Conservation (phyloP, 176 grass and related monocot genomes). For the Secale cereale region DNA sequence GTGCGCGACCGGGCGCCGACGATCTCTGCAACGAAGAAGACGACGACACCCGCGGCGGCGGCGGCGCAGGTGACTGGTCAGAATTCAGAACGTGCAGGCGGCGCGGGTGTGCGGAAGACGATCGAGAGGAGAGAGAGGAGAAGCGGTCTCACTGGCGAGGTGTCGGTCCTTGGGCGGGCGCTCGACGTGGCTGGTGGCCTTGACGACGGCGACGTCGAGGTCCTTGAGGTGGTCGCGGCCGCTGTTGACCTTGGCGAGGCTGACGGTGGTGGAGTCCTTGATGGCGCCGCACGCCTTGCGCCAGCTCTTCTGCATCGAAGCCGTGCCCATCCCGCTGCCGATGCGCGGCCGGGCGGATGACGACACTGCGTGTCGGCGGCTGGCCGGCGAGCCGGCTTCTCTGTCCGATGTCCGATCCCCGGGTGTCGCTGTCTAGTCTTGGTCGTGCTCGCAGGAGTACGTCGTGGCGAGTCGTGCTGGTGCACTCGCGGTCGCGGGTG, state of each 20-base stretch:
- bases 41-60: neutral
- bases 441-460: neutral
- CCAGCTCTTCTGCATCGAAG: slow-evolving; percentile 63
- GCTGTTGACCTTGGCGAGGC: slow-evolving; percentile 78
- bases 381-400: neutral
- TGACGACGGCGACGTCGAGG: slow-evolving; percentile 89
- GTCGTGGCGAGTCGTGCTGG: slow-evolving; percentile 3
- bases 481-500: neutral
- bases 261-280: slow-evolving; percentile 91
- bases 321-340: slow-evolving; percentile 8
- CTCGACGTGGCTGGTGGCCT: slow-evolving; percentile 91
- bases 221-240: slow-evolving; percentile 71
- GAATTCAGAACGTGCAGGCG: neutral
- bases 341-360: no score
- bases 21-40: slow-evolving; percentile 39
- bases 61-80: neutral
- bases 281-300: slow-evolving; percentile 90
- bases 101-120: neutral
- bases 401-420: neutral
- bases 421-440: neutral
- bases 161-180: slow-evolving; percentile 89
- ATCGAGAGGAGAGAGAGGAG: neutral
- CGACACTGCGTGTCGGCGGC: neutral
- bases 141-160: slow-evolving; percentile 51
- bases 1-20: slow-evolving; percentile 55